Evolutionary conservation across 1,139 yeast species (phyloP), one percentile per base, ranked within the genome.

Genomic region (Yamadazyma atlantica): DNA sequence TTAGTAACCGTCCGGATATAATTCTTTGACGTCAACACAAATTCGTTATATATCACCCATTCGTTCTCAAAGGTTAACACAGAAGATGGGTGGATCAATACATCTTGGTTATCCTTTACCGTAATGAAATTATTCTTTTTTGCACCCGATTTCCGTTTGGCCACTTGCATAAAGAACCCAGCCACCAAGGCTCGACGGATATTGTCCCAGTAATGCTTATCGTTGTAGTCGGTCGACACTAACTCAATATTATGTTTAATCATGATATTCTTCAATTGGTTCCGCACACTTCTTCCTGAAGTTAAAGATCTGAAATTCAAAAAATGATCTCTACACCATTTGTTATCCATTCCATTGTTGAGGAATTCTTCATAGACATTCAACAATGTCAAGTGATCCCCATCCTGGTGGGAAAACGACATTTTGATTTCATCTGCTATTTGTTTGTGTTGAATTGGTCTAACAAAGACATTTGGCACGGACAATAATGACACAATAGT

Each of bases 111-210:
- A 62, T 92, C 98, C 64, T 89, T 89, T 37, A 90, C 85, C 0
- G 98, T 92, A 49, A 85, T 75, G 61, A 84, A 92, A 30, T 43
- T 46, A 16, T 84, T 89, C 53, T 70, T 70, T 56, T 79, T 82
- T 35, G 83, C 81, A 31, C 85, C 83, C 41, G 84, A 76, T 59
- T 77, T 82, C 64, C 78, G 82, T 68, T 90, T 90, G 32, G 97
- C 98, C 37, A 86, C 96, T 68, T 92, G 98, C 97, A 92, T 90
- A 70, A 92, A 92, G 61, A 89, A 90, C 2, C 98, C 99, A n/a
- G 89, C 80, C 7, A 88, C 77, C 40, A 92, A 67, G 0, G 98
- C 96, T 60, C 85, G 84, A 44, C 95, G 77, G 48, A 92, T 82
- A 53, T 87, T 85, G 48, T 75, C 80, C 60, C 78, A 77, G 60